phyloP scores from a whole-genome alignment of 208 protist genomes.

The Leishmania arabica region DNA sequence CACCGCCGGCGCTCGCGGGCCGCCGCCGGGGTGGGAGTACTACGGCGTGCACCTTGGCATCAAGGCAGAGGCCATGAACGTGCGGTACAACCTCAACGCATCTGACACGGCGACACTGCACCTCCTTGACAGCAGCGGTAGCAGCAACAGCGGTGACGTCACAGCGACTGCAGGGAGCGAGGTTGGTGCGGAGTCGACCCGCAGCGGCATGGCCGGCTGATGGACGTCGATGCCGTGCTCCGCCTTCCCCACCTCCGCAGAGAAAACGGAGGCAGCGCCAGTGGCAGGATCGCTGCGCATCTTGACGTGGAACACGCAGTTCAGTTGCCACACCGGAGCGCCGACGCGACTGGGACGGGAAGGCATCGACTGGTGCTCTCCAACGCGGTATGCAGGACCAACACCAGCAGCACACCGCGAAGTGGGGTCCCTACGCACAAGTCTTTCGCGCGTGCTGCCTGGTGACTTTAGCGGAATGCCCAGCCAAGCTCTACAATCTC shows the following conservation, averaged over 20 bases:
- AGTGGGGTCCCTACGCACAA: not conserved
- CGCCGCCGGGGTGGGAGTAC: slow-evolving; percentile 66
- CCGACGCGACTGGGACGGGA: slow-evolving; percentile 50
- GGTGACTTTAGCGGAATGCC: slow-evolving; percentile 66
- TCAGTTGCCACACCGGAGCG: slow-evolving; percentile 53
- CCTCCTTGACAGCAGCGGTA: not conserved
- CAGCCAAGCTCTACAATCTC: slow-evolving; percentile 39
- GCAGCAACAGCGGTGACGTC: not conserved
- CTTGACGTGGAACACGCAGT: slow-evolving; percentile 65
- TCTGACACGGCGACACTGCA: slow-evolving; percentile 17
- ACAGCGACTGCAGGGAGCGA: not conserved
- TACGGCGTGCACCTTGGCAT: slow-evolving; percentile 68
- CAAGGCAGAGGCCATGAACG: slow-evolving; percentile 54
- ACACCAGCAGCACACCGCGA: not conserved
- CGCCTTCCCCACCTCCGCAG: slow-evolving; percentile 7
- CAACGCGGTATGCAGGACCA: slow-evolving; percentile 42
- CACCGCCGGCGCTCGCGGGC: slow-evolving; percentile 41
- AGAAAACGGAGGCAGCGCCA: slow-evolving; percentile 1
- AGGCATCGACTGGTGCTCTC: slow-evolving; percentile 66
- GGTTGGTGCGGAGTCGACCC: not conserved
- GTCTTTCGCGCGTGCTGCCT: slow-evolving; percentile 37
- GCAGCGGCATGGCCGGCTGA: not conserved
- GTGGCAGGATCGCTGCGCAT: slow-evolving; percentile 29
- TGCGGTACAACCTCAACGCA: slow-evolving; percentile 51
- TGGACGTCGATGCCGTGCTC: slow-evolving; percentile 35